These are phyloP conservation scores for Phanerochaete sordida DNA, from an alignment of 768 basidiomycete species.

Conservation along the genomic window DNA sequence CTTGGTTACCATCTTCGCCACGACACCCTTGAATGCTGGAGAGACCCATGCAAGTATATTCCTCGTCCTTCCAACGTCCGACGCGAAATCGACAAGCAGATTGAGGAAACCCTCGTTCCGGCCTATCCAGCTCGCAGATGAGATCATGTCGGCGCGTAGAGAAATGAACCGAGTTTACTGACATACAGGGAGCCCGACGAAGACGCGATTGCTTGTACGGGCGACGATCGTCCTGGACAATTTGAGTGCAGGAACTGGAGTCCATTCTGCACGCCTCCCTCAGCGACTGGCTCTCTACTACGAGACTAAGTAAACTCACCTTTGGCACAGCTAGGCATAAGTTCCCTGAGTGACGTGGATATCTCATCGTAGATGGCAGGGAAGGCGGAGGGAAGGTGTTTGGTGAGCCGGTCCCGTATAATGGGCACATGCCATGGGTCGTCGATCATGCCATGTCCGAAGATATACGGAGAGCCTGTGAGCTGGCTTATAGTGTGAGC, in stretches of 20 bases:
- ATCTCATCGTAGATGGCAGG: conserved; percentile 20
- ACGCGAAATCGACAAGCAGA: conserved; percentile 29
- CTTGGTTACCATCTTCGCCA: neutral
- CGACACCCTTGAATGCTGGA: conserved; percentile 25
- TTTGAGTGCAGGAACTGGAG: neutral
- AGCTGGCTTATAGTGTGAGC: neutral
- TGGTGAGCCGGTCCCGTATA: conserved; percentile 3
- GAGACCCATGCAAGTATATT: conserved; percentile 29
- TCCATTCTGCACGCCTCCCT: conserved; percentile 1
- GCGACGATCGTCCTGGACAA: conserved; percentile 32
- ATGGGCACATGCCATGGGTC: conserved; percentile 10
- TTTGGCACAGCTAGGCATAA: conserved; percentile 13
- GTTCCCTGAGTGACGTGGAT: conserved; percentile 14
- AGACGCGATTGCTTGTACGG: conserved; percentile 40
- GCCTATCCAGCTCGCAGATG: too few species aligned
- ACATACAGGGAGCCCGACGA: conserved; percentile 47
- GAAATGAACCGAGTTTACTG: conserved; percentile 14
- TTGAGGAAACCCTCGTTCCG: conserved; percentile 34
- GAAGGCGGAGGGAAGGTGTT: conserved; percentile 9
- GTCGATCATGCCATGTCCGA: neutral
- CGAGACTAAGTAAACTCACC: neutral
- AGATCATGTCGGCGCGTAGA: too few species aligned
- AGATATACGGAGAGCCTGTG: neutral
- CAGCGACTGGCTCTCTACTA: neutral
- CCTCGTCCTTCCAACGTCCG: conserved; percentile 22